Evolutionary conservation across 208 protist genomes (phyloP), one percentile per base, ranked within the genome.

Genomic region (Leishmania mexicana): DNA sequence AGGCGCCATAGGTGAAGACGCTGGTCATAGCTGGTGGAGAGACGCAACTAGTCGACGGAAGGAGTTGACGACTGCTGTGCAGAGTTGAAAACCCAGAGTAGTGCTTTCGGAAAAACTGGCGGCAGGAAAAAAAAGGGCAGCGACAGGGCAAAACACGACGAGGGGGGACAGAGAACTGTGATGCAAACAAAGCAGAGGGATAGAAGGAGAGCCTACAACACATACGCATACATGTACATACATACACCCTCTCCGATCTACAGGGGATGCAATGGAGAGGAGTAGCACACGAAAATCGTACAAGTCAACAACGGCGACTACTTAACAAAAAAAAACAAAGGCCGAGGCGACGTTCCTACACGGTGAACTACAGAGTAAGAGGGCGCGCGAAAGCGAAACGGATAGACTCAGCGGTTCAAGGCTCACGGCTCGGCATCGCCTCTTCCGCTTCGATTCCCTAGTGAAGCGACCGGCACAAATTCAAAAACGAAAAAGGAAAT

Each of bases 1-100:
- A 49, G 1, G 92, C 87, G 60, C 95, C 95, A 80, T 87, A 89
- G 10, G 95, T 97, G 58, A 97, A 95, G 24, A 92, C 57, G 76
- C 91, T 96, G 3, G 90, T 90, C 95, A 97, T 97, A 4, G 17
- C 40, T 28, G 24, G 15, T 31, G 53, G 19, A 4, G 19, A 3
- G 13, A 24, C 31, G n/a, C 4, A 1, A 62, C 2, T 19, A 45
- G 15, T 15, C 31, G 51, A 28, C 5, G 17, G 8, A 76, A 42
- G 1, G 5, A 57, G 2, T 6, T 19, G 21, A 31, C 31, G 3
- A 17, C 62, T 11, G 3, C 31, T 17, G 31, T 68, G 15, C 31
- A 40, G 62, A 2, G 2, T 0, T 0, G 31, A 40, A 2, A 68
- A 15, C 5, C 1, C 8, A 10, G 3, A 10, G 62, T 31, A 40